Base-by-base conservation (phyloP, 1,139 yeast genomes). In the Petasospora fabianii region DNA sequence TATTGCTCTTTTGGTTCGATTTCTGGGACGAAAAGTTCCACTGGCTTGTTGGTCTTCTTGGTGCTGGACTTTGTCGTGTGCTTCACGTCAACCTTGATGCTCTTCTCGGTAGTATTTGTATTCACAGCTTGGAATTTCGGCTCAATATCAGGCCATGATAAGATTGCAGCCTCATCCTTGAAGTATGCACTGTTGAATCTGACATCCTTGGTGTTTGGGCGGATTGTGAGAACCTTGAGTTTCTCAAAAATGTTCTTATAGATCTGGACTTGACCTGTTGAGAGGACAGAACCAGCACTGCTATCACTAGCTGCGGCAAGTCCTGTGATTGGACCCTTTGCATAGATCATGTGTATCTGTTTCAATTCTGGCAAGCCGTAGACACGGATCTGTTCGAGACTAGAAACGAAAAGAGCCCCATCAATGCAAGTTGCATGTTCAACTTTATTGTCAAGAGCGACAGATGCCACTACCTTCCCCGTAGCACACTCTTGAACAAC, bases 201-300 rank as follows among this genome's bases (percentile, higher is more conserved):
- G 22, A 42, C 34, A 5, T 46, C 39, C 13, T 38, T 26, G 21
- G 34, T 30, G 27, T 54, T 47, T 46, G 55, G 44, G 19, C 50
- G 41, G 2, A 47, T 39, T 2, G 46, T 34, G 2, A 41, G 30
- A 30, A 47, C 61, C 22, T 60, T 49, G 17, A 32, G 24, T 27
- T 35, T 31, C 13, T 34, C 36, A 12, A 28, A 14, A 14, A 38
- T 29, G 29, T 38, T 36, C 22, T 47, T 47, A 47, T 64, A 65
- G 5, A 65, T 48, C 41, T 68, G 68, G 13, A 61, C 40, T 8
- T 56, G 49, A 4, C 73, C 73, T 5, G 54, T 51, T 7, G 46
- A 45, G 2, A 67, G 58, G n/a, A 62, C 48, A 3, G 60, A 43
- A 22, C 35, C 47, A 17, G 37, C 32, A 18, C 36, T 29, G 7